Evolutionary conservation across 495 filamentous ascomycete genomes (phyloP).

Genomic region (Aspergillus baeticus): DNA sequence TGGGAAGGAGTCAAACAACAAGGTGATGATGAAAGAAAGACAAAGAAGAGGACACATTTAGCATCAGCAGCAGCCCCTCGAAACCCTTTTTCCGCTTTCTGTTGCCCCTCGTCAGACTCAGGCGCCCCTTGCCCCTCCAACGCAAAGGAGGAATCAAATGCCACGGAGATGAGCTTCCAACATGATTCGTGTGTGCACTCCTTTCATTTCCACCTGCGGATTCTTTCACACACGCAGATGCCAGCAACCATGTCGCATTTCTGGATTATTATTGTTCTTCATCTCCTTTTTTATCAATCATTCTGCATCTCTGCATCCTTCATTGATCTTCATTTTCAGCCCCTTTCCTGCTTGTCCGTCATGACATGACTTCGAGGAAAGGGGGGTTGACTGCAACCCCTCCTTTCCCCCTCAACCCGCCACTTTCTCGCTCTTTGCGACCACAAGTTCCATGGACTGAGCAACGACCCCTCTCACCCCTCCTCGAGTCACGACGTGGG

Average conservation of each 20-base stretch:
- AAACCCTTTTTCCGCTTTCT: conserved; percentile 12
- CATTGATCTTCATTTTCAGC: conserved; percentile 12
- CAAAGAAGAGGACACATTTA: background rate
- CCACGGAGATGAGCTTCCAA: conserved; percentile 17
- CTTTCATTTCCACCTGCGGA: conserved; percentile 26
- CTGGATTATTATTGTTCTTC: conserved; percentile 14
- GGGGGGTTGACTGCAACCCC: conserved; percentile 3
- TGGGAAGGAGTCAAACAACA: background rate
- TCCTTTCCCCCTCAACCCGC: conserved; percentile 16
- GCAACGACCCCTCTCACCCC: conserved; percentile 18
- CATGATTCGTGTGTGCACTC: conserved; percentile 23
- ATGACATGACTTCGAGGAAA: background rate
- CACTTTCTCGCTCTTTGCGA: background rate
- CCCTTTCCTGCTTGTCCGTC: conserved; percentile 7
- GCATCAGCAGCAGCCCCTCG: conserved; percentile 11
- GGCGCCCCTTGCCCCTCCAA: conserved; percentile 27
- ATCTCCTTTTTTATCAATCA: conserved; percentile 9
- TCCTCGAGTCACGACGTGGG: conserved; percentile 12
- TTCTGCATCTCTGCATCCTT: conserved; percentile 7
- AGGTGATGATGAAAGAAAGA: background rate
- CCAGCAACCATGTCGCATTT: conserved; percentile 9
- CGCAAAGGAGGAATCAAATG: conserved; percentile 23
- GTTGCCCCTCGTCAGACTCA: conserved; percentile 23
- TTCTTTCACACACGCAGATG: conserved; percentile 11
- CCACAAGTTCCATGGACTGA: background rate